Evolutionary conservation across 345 rosid genomes (phyloP).

Genomic region (Gossypium mustelinum): DNA sequence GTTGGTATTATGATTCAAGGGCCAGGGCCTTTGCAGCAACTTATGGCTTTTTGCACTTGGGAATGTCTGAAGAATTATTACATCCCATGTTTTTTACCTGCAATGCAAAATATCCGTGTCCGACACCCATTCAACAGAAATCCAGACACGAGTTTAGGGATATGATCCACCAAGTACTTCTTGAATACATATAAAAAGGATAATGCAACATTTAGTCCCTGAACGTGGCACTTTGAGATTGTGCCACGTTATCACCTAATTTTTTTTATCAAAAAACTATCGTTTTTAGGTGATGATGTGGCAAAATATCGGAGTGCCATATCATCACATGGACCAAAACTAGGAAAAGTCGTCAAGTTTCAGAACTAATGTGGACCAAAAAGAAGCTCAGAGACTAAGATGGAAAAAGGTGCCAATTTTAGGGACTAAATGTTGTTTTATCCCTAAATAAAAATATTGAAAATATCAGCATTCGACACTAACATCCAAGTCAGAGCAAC

Average conservation of each 20-base stretch:
- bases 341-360: no score
- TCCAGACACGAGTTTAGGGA: neutral
- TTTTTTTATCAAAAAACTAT: no score
- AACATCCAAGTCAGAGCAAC: neutral
- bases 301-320: no score
- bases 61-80: slow-evolving; percentile 20
- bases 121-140: neutral
- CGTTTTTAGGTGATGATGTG: no score
- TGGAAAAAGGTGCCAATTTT: no score
- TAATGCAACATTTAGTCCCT: no score
- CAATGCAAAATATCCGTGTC: neutral
- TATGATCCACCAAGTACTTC: neutral
- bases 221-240: no score
- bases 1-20: neutral
- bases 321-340: no score
- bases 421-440: no score
- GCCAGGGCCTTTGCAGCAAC: neutral
- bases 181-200: neutral
- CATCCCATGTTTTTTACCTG: slow-evolving; percentile 54
- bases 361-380: no score
- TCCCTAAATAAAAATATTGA: neutral
- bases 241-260: no score
- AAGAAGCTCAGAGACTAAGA: no score
- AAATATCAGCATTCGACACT: neutral
- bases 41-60: neutral